A percentile compares a stretch with the other conserved stretches of the same genome.
phyloP scores from a whole-genome alignment of 495 filamentous ascomycete species.

The Talaromyces wortmannii region DNA sequence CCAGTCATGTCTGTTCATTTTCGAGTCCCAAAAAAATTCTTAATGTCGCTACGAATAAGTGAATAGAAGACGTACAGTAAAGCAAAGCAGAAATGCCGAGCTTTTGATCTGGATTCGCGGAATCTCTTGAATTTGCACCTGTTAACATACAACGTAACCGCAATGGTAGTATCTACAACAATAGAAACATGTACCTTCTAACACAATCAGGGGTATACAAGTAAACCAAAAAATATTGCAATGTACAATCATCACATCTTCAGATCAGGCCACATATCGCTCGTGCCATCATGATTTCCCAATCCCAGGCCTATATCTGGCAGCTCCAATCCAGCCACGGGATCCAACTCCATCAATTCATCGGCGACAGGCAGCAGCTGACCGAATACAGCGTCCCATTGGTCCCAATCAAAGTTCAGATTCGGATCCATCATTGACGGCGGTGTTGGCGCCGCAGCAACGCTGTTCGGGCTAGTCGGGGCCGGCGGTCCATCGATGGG shows the following conservation, averaged over 20 bases:
- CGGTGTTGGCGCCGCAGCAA: constrained; percentile 24
- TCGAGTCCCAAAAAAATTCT: not conserved
- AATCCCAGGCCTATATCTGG: not conserved
- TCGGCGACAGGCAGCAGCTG: constrained; percentile 40
- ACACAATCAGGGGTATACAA: not conserved
- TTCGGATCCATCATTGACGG: constrained; percentile 40
- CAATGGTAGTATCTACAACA: too few relatives aligned
- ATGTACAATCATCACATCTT: not conserved
- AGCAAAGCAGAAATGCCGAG: not conserved
- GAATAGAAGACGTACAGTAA: not conserved
- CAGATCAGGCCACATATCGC: constrained; percentile 3
- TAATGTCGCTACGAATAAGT: constrained; percentile 3
- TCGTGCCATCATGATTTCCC: not conserved
- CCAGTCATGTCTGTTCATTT: not conserved
- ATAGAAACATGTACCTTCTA: too few relatives aligned
- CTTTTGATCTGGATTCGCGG: not conserved
- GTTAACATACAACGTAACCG: too few relatives aligned
- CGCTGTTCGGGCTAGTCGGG: not conserved
- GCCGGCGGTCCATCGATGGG: not conserved
- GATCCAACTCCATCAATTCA: constrained; percentile 39
- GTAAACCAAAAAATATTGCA: not conserved
- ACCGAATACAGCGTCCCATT: constrained; percentile 45
- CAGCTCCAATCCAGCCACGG: constrained; percentile 31
- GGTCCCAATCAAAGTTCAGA: constrained; percentile 42
- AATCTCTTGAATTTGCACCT: too few relatives aligned